A percentile compares a stretch with the other conserved stretches of the same genome.
Evolutionary conservation across 192 early-diverging fungal genomes (phyloP).

Genomic region (Coemansia sp.): DNA sequence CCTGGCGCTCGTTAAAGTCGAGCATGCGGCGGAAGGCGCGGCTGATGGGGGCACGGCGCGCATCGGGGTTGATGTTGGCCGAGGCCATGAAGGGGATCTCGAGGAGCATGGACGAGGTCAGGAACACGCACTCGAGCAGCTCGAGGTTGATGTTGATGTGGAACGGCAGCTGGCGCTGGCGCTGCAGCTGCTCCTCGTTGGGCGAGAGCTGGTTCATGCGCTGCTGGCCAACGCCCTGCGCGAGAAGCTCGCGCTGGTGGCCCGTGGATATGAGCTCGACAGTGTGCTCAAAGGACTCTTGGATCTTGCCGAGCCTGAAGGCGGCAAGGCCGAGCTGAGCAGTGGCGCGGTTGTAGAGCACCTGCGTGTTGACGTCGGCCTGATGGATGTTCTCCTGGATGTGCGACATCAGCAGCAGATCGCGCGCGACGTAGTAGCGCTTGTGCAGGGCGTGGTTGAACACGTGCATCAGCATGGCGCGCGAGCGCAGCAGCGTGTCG

Average conservation of each 20-base stretch:
- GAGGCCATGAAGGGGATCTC: slow-evolving; percentile 97
- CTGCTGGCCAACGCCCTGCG: slow-evolving; percentile 82
- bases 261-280: slow-evolving; percentile 89
- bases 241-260: slow-evolving; percentile 91
- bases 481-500: slow-evolving; percentile 82
- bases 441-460: slow-evolving; percentile 98
- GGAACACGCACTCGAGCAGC: slow-evolving; percentile 95
- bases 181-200: slow-evolving; percentile 92
- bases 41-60: slow-evolving; percentile 78
- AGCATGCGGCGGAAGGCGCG: slow-evolving; percentile 92
- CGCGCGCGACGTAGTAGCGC: slow-evolving; percentile 89
- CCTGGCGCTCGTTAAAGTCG: slow-evolving; percentile 95
- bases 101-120: slow-evolving; percentile 95
- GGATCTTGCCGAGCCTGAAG: slow-evolving; percentile 93
- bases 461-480: slow-evolving; percentile 96
- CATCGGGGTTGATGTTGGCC: slow-evolving; percentile 60
- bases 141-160: slow-evolving; percentile 99
- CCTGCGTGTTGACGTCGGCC: slow-evolving; percentile 91
- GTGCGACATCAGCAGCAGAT: slow-evolving; percentile 98
- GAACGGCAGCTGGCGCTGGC: slow-evolving; percentile 97
- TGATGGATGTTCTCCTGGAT: slow-evolving; percentile 92
- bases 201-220: slow-evolving; percentile 81
- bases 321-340: slow-evolving; percentile 97
- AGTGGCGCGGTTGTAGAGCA: slow-evolving; percentile 95
- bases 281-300: slow-evolving; percentile 83